Evolutionary conservation across 441 rosid species (phyloP).

Genomic region (Oxalis stricta): DNA sequence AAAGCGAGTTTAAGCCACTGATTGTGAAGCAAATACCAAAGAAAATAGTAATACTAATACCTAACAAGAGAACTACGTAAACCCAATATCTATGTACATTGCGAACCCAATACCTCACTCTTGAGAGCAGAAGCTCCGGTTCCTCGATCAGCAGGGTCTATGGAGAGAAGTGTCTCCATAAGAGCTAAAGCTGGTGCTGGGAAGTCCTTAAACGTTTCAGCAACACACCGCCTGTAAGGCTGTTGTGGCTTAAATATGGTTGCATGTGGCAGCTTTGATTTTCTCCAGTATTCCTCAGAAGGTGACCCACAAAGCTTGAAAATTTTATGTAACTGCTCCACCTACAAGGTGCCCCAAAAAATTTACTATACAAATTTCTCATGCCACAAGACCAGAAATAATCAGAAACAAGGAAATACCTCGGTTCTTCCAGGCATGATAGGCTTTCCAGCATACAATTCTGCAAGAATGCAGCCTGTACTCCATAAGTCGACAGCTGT

Average conservation of each 20-base stretch:
- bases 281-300: conserved; percentile 85
- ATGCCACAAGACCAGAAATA: not conserved
- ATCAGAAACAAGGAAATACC: conserved; percentile 22
- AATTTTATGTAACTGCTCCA: conserved; percentile 94
- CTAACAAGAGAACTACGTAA: too few species aligned
- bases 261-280: conserved; percentile 86
- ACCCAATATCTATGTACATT: too few species aligned
- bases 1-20: conserved; percentile 2
- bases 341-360: too few species aligned
- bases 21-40: not conserved
- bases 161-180: conserved; percentile 70
- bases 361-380: not conserved
- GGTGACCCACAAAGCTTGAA: conserved; percentile 97
- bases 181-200: conserved; percentile 79
- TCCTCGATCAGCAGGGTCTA: conserved; percentile 88
- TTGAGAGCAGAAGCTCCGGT: conserved; percentile 62
- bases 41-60: not conserved
- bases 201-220: conserved; percentile 85
- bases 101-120: conserved; percentile 57
- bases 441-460: conserved; percentile 93
- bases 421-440: conserved; percentile 99
- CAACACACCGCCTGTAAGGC: conserved; percentile 77
- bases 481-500: conserved; percentile 96
- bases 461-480: conserved; percentile 90
- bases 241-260: conserved; percentile 91